Evolutionary conservation across 1,284 basidiomycete species (phyloP), one percentile per base, ranked within the genome.

Genomic region (Somion occarium): DNA sequence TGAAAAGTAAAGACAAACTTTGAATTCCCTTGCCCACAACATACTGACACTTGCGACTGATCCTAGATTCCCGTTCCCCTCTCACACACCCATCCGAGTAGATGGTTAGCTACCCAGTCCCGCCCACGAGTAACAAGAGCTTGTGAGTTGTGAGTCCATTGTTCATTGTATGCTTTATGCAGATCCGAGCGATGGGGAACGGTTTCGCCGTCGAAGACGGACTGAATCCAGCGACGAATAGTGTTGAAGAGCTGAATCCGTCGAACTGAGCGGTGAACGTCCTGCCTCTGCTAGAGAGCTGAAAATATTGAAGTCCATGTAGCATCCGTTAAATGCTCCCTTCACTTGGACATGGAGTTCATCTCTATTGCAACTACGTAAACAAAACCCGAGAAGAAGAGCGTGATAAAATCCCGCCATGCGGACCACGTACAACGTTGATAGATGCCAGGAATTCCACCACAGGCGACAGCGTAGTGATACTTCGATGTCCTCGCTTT

Each of bases 21-120:
- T n/a, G n/a, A n/a, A n/a, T n/a, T n/a, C n/a, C n/a, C n/a, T n/a
- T n/a, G n/a, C n/a, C n/a, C n/a, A n/a, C n/a, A n/a, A n/a, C n/a
- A n/a, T n/a, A n/a, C n/a, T n/a, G n/a, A n/a, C n/a, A n/a, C n/a
- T n/a, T n/a, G n/a, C n/a, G n/a, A n/a, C 51, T 0, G 83, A 74
- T 3, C 73, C 76, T 3, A 24, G 24, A 60, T 78, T 67, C 0
- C 91, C 92, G 60, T 94, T 94, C 2, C 81, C 78, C 57, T 77
- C 80, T 50, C 89, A 91, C 1, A 90, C 85, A 9, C 92, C n/a
- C 91, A 64, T 94, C 91, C 18, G 76, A 83, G 61, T 88, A 93
- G 2, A 92, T 88, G 13, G 83, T 68, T 18, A 38, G n/a, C 43
- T 43, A 44, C 26, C 39, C 27, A n/a, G 15, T 13, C 38, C 44